Evolutionary conservation across 108 stramenopile genomes (phyloP).

Genomic region (Bacterosira constricta): DNA sequence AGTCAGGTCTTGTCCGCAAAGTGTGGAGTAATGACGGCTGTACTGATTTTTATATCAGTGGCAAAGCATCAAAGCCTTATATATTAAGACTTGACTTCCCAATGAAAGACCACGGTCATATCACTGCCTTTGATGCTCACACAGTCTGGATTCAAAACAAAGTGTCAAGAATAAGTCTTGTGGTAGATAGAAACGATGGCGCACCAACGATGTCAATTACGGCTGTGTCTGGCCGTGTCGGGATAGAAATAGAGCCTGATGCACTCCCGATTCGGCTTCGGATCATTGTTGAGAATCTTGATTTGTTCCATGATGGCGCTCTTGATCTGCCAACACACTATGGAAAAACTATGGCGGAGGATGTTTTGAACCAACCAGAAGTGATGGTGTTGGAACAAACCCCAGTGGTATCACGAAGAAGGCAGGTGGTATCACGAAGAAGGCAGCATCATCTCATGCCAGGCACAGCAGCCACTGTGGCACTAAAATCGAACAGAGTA

Average conservation of each 20-base stretch:
- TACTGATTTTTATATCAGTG: constrained; percentile 21
- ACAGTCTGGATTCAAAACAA: constrained; percentile 63
- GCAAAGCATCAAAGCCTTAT: background rate
- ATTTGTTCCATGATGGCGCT: constrained; percentile 56
- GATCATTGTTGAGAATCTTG: constrained; percentile 63
- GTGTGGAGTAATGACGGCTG: constrained; percentile 30
- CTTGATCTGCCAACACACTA: constrained; percentile 41
- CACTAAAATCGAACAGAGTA: no score
- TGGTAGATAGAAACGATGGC: constrained; percentile 56
- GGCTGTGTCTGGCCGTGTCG: background rate
- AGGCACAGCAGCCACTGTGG: no score
- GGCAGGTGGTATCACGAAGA: no score
- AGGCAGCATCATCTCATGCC: no score
- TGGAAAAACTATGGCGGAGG: constrained; percentile 53
- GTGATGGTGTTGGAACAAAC: constrained; percentile 39
- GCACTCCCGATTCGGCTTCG: constrained; percentile 42
- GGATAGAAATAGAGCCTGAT: background rate
- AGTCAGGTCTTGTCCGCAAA: constrained; percentile 2
- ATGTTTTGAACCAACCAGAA: constrained; percentile 63
- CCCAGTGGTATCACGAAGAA: no score
- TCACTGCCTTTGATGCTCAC: background rate
- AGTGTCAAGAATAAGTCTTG: constrained; percentile 49
- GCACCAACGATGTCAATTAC: background rate
- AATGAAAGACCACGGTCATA: constrained; percentile 10
- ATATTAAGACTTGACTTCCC: constrained; percentile 10